These are phyloP conservation scores for Usnea hakonensis DNA, from an alignment of 495 filamentous ascomycete genomes.

Conservation along the genomic window DNA sequence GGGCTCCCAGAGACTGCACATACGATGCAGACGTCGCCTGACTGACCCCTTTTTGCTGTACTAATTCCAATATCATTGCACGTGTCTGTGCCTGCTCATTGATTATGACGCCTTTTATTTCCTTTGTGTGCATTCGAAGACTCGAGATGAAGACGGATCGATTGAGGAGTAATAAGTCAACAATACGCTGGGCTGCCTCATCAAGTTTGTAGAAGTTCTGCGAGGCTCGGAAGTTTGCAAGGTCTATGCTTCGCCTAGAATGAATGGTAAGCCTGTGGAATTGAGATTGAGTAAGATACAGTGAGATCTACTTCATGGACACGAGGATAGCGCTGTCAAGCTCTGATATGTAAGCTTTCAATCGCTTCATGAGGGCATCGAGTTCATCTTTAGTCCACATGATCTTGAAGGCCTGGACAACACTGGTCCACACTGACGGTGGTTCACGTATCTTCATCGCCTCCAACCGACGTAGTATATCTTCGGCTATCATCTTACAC, in stretches of 20 bases:
- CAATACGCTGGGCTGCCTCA: background rate
- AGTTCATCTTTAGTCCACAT: constrained; percentile 21
- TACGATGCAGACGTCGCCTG: background rate
- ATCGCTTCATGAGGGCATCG: constrained; percentile 13
- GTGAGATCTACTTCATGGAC: constrained; percentile 17
- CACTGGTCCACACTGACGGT: constrained; percentile 3
- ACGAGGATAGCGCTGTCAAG: constrained; percentile 14
- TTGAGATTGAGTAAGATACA: background rate
- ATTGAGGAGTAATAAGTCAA: background rate
- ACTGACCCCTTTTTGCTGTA: background rate
- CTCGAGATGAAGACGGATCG: background rate
- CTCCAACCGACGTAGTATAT: background rate
- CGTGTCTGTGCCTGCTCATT: background rate
- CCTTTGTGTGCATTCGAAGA: background rate
- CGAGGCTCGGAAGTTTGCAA: background rate
- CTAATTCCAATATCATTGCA: background rate
- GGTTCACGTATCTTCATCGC: background rate
- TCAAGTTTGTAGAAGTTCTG: background rate
- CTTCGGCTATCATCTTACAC: background rate
- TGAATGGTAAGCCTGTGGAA: background rate
- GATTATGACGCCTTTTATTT: background rate
- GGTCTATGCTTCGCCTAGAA: background rate
- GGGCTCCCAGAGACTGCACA: background rate
- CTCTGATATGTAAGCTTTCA: constrained; percentile 18
- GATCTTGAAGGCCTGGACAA: constrained; percentile 13